phyloP scores from a whole-genome alignment of 495 filamentous ascomycete genomes.

The Penicillium egyptiacum region DNA sequence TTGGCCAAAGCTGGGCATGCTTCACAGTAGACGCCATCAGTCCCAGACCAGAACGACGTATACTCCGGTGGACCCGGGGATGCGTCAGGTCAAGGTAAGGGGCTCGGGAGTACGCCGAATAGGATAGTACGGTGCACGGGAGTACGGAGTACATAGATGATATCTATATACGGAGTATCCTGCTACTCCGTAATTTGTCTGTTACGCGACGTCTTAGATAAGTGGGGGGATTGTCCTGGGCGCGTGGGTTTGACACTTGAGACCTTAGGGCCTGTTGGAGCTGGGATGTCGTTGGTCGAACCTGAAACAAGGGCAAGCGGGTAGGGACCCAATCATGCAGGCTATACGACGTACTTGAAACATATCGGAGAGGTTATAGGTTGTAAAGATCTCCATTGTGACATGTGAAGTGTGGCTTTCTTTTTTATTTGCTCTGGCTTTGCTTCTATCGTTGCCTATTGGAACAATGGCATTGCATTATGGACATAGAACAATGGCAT shows the following conservation, averaged over 20 bases:
- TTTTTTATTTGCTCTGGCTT: neutral
- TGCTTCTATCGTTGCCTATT: neutral
- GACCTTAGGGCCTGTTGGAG: constrained; percentile 2
- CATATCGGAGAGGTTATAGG: neutral
- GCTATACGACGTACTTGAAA: constrained; percentile 19
- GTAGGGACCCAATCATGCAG: constrained; percentile 22
- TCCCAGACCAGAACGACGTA: neutral
- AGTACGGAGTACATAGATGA: neutral
- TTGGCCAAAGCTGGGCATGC: constrained; percentile 12
- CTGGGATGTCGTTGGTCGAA: constrained; percentile 4
- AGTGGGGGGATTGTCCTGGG: constrained; percentile 20
- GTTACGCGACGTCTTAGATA: constrained; percentile 16
- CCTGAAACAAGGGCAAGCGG: constrained; percentile 27
- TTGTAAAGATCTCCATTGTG: neutral
- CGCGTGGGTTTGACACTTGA: constrained; percentile 16
- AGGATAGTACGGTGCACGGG: neutral
- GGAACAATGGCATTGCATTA: neutral
- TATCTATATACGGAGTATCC: neutral
- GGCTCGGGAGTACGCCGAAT: neutral
- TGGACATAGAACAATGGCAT: neutral
- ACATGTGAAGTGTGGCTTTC: neutral
- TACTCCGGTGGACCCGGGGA: neutral
- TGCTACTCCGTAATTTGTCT: constrained; percentile 31
- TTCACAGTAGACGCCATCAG: constrained; percentile 5
- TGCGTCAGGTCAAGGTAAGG: constrained; percentile 3